Evolutionary conservation across 192 early-diverging fungal species (phyloP), one percentile per base, ranked within the genome.

Genomic region (Podochytrium sp.): DNA sequence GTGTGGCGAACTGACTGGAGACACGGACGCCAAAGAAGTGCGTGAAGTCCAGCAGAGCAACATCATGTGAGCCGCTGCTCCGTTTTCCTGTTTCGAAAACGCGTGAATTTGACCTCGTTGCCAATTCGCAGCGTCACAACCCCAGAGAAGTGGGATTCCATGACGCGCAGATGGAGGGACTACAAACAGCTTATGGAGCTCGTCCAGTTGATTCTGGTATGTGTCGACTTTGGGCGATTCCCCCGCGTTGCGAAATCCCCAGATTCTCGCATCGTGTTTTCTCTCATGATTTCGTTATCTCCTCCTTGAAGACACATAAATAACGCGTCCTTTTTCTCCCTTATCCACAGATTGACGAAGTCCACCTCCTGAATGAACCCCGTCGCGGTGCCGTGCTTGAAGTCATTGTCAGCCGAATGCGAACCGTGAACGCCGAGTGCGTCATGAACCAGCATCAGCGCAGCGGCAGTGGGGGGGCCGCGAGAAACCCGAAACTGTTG

Each of bases 81-180:
- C n/a, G n/a, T n/a, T n/a, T n/a, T n/a, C n/a, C n/a, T n/a, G n/a
- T n/a, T n/a, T n/a, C n/a, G n/a, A n/a, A n/a, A n/a, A n/a, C n/a
- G n/a, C n/a, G n/a, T n/a, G n/a, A n/a, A n/a, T n/a, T n/a, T n/a
- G n/a, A n/a, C n/a, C n/a, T n/a, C n/a, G n/a, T n/a, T n/a, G n/a
- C n/a, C n/a, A n/a, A n/a, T n/a, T n/a, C 6, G 27, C 52, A 84
- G 80, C 20, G 81, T 93, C 14, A 91, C 92, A 6, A 93, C 92
- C 2, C 92, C 92, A 18, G 92, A 93, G 75, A 92, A 91, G 72
- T 93, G 91, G 91, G 92, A 92, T 74, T 82, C 85, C 1, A 84
- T 87, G 79, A 90, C 89, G 1, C 71, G 92, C 58, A 76, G 83
- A 61, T 92, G 90, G 66, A 29, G 40, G 10, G 53, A 74, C 35